Conservation (phyloP, 2,329 filamentous ascomycete species). For the Pseudofabraea citricarpa region DNA sequence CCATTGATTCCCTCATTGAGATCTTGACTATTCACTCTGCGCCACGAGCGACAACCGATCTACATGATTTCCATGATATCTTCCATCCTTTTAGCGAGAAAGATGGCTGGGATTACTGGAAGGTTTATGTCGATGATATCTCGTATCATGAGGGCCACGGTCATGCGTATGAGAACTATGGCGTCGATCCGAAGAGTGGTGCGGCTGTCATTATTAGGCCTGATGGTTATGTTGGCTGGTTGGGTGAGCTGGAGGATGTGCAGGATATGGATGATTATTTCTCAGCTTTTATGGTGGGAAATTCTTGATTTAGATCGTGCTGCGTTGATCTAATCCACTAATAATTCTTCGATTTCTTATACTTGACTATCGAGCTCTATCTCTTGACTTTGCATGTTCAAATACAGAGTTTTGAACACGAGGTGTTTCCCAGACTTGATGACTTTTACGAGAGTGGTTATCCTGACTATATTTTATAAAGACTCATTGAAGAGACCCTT, state of each 20-base stretch:
- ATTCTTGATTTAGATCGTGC: neutral
- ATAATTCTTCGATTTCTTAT: too few species aligned
- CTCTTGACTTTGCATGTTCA: too few species aligned
- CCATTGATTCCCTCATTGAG: constrained; percentile 49
- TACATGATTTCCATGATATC: constrained; percentile 44
- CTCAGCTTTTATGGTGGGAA: constrained; percentile 7
- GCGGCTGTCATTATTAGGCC: constrained; percentile 22
- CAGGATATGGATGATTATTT: constrained; percentile 9
- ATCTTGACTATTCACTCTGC: constrained; percentile 55
- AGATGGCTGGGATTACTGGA: constrained; percentile 49
- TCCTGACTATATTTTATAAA: too few species aligned
- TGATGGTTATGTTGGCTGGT: constrained; percentile 28
- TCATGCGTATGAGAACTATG: constrained; percentile 25
- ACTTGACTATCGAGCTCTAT: too few species aligned
- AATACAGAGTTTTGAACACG: too few species aligned
- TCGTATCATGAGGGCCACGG: constrained; percentile 48
- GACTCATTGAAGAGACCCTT: too few species aligned
- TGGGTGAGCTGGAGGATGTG: constrained; percentile 29
- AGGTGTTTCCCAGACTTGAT: too few species aligned
- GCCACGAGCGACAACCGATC: constrained; percentile 40
- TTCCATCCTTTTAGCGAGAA: constrained; percentile 40
- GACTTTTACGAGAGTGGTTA: too few species aligned
- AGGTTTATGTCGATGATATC: constrained; percentile 48
- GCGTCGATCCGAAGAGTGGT: constrained; percentile 18
- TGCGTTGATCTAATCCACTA: too few species aligned